Evolutionary conservation across 805 yeast species (phyloP).

Genomic region (Brettanomyces anomalus): DNA sequence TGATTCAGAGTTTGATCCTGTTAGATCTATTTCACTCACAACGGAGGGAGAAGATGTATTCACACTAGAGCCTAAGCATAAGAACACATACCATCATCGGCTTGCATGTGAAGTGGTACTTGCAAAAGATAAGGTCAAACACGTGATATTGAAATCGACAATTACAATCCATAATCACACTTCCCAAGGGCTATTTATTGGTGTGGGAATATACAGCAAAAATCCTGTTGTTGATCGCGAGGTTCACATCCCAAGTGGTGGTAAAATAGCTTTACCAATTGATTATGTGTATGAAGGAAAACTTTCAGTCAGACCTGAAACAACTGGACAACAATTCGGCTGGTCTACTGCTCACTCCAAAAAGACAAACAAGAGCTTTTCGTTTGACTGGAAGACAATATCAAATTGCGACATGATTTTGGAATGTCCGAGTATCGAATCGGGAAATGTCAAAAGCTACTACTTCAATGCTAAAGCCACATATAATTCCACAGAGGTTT

Average conservation of each 20-base stretch:
- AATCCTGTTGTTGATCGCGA: slow-evolving; percentile 23
- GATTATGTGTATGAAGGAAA: slow-evolving; percentile 50
- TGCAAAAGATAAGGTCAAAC: slow-evolving; percentile 70
- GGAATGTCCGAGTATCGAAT: slow-evolving; percentile 42
- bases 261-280: slow-evolving; percentile 63
- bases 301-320: slow-evolving; percentile 54
- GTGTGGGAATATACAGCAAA: slow-evolving; percentile 26
- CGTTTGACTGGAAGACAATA: slow-evolving; percentile 57
- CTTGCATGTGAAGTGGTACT: slow-evolving; percentile 62
- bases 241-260: slow-evolving; percentile 44
- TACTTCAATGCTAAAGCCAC: slow-evolving; percentile 67
- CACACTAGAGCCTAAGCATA: slow-evolving; percentile 50
- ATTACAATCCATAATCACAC: slow-evolving; percentile 61
- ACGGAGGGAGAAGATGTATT: slow-evolving; percentile 79
- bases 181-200: slow-evolving; percentile 42
- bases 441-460: slow-evolving; percentile 25
- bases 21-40: slow-evolving; percentile 55
- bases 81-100: slow-evolving; percentile 51
- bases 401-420: slow-evolving; percentile 42
- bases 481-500: slow-evolving; percentile 57
- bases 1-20: slow-evolving; percentile 44
- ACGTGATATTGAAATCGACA: slow-evolving; percentile 71
- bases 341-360: slow-evolving; percentile 52
- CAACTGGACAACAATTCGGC: slow-evolving; percentile 38
- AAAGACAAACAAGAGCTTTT: slow-evolving; percentile 10